Conservation (phyloP, 768 basidiomycete genomes). For the Tylopilus rubrobrunneus region DNA sequence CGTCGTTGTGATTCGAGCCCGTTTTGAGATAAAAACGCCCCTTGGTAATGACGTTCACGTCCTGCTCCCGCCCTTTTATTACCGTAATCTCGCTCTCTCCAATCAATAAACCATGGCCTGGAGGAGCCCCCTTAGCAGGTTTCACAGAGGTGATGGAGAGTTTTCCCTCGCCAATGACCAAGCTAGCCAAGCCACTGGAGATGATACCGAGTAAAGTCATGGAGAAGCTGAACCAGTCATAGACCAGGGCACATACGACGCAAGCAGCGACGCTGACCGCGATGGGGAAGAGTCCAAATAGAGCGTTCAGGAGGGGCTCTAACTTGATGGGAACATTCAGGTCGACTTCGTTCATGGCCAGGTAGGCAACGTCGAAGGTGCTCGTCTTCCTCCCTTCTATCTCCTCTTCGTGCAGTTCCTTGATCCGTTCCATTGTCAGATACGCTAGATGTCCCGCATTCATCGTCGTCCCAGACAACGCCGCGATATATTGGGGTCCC, state of each 20-base stretch:
- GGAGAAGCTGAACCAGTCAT: slow-evolving; percentile 30
- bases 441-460: slow-evolving; percentile 26
- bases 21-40: slow-evolving; percentile 26
- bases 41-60: slow-evolving; percentile 26
- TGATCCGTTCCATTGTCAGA: slow-evolving; percentile 20
- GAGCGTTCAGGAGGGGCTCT: not conserved
- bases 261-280: slow-evolving; percentile 22
- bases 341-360: not conserved
- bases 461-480: slow-evolving; percentile 30
- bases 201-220: slow-evolving; percentile 33
- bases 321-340: not conserved
- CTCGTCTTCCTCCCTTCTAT: not conserved
- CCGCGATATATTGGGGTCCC: slow-evolving; percentile 28
- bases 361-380: not conserved
- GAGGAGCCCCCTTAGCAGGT: slow-evolving; percentile 21
- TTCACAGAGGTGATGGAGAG: slow-evolving; percentile 11
- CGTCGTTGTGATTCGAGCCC: not conserved
- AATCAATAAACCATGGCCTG: slow-evolving; percentile 29
- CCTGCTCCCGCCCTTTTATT: slow-evolving; percentile 25
- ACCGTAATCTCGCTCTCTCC: slow-evolving; percentile 21
- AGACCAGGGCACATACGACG: slow-evolving; percentile 15
- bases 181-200: slow-evolving; percentile 26
- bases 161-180: slow-evolving; percentile 23
- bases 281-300: slow-evolving; percentile 26
- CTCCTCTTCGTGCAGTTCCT: not conserved